These are phyloP conservation scores for Tricholoma sp. DNA, from an alignment of 768 basidiomycete species.

Conservation along the genomic window DNA sequence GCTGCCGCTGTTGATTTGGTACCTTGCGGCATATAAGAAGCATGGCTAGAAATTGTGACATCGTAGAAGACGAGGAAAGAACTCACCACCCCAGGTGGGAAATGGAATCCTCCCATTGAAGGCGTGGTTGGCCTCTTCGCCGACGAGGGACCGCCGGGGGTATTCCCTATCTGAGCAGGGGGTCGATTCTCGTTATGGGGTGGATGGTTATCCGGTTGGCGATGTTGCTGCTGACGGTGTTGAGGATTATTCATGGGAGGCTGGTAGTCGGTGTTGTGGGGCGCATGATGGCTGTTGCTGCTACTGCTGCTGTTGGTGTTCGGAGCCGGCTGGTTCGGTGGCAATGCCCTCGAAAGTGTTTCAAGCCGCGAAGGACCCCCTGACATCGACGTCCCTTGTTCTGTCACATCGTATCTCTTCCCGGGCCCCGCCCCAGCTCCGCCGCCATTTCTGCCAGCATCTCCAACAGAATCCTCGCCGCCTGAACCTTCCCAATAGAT, in stretches of 20 bases:
- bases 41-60: neutral
- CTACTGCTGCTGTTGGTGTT: neutral
- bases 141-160: neutral
- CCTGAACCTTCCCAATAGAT: conserved; percentile 36
- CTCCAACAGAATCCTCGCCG: conserved; percentile 8
- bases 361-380: neutral
- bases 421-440: conserved; percentile 6
- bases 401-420: neutral
- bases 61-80: neutral
- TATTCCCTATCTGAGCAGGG: neutral
- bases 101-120: conserved; percentile 46
- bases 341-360: conserved; percentile 2
- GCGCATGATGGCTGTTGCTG: neutral
- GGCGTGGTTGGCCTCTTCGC: conserved; percentile 24
- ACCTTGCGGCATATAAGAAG: too few relatives aligned
- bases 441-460: conserved; percentile 3
- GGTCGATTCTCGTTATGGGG: neutral
- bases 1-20: conserved; percentile 11
- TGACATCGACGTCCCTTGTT: neutral
- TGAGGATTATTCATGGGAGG: neutral
- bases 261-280: neutral
- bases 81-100: conserved; percentile 42
- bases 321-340: conserved; percentile 3
- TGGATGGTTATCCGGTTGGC: neutral
- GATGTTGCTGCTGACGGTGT: conserved; percentile 4